phyloP scores from a whole-genome alignment of 148 eudicot genomes.

The Hydrangea macrophylla region DNA sequence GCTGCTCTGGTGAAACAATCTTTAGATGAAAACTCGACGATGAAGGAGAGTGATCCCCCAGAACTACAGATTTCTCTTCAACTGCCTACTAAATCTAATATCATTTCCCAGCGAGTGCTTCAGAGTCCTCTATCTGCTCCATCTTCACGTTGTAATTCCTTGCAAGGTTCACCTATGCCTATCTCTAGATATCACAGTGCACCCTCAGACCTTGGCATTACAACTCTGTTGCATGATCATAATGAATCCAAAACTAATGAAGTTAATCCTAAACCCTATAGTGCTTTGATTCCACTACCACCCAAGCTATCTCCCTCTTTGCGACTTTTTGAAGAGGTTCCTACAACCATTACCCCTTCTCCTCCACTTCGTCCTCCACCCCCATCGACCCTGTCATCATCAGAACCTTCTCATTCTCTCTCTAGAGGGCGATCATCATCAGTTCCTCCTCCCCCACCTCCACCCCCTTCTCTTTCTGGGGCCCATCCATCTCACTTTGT shows the following conservation, averaged over 20 bases:
- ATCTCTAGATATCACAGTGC: conserved; percentile 54
- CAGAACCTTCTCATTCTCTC: not conserved
- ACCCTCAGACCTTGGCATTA: conserved; percentile 66
- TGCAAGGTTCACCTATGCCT: conserved; percentile 50
- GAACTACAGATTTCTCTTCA: conserved; percentile 34
- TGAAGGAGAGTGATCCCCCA: conserved; percentile 30
- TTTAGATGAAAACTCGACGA: conserved; percentile 16
- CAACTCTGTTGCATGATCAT: conserved; percentile 65
- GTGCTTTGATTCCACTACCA: conserved; percentile 13
- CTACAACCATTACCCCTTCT: not conserved
- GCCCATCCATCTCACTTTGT: conserved; percentile 12
- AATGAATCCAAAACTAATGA: conserved; percentile 27
- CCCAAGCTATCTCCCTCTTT: conserved; percentile 11
- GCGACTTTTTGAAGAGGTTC: conserved; percentile 10
- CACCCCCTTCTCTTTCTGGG: conserved; percentile 13
- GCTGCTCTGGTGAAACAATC: conserved; percentile 18
- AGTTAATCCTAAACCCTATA: conserved; percentile 20
- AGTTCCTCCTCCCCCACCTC: conserved; percentile 16
- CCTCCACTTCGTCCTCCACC: conserved; percentile 22
- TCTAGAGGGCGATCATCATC: not conserved
- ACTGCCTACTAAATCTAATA: conserved; percentile 41
- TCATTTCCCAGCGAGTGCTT: conserved; percentile 42
- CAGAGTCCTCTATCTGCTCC: conserved; percentile 46
- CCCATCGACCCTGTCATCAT: not conserved
- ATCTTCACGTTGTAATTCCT: conserved; percentile 33